Percentiles rank a stretch among this genome's conserved stretches.
Evolutionary conservation across 306 rosid genomes (phyloP).

Genomic region (Gastrolobium villosum): DNA sequence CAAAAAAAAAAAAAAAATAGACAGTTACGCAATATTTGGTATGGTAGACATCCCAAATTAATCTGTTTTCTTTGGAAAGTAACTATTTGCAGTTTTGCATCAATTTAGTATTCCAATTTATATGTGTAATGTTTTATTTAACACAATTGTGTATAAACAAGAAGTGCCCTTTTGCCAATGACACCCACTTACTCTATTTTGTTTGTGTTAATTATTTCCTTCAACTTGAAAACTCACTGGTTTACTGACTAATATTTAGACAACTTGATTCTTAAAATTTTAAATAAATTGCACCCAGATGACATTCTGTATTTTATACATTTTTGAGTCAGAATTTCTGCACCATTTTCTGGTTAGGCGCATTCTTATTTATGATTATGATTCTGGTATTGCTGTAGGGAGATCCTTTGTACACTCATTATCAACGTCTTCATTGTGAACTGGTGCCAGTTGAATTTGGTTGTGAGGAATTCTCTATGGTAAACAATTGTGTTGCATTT

Average conservation of each 20-base stretch:
- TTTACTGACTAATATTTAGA: conserved; percentile 22
- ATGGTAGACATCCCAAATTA: conserved; percentile 12
- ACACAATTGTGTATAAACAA: conserved; percentile 25
- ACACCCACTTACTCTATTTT: background rate
- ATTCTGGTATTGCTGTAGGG: conserved; percentile 60
- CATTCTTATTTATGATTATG: conserved; percentile 37
- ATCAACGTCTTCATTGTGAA: conserved; percentile 81
- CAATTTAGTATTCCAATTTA: conserved; percentile 19
- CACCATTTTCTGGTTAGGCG: background rate
- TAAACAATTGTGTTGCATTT: conserved; percentile 47
- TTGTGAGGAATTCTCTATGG: conserved; percentile 82
- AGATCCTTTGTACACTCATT: conserved; percentile 81
- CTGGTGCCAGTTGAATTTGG: conserved; percentile 68
- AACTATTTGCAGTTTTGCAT: conserved; percentile 23
- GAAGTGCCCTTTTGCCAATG: conserved; percentile 28
- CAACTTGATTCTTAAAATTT: conserved; percentile 28
- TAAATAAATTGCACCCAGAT: conserved; percentile 15
- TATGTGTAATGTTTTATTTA: background rate
- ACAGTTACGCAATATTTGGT: conserved; percentile 2
- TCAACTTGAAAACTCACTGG: conserved; percentile 37
- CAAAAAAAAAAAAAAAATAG: no score
- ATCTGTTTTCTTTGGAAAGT: conserved; percentile 13
- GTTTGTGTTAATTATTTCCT: conserved; percentile 23
- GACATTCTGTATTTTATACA: background rate
- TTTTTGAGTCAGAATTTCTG: conserved; percentile 17